Evolutionary conservation across 306 rosid species (phyloP), one percentile per base, ranked within the genome.

Genomic region (Aeschynomene evenia): DNA sequence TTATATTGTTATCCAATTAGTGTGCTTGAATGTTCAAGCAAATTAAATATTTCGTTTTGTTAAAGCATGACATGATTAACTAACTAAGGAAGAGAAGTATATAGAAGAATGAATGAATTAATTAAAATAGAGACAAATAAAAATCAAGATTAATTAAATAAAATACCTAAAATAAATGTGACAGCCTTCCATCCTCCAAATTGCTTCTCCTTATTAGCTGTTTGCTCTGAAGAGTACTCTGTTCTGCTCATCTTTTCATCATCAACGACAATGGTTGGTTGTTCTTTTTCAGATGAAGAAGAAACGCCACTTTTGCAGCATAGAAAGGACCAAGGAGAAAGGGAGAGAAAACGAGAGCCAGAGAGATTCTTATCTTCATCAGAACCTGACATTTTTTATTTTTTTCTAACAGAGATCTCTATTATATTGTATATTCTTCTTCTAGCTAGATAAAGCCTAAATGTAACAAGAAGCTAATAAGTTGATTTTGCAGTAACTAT

Each of bases 181-280:
- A 92, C 80, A 79, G 91, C 87, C 85, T 70, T 92, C 96, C 96
- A 89, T 63, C 96, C 98, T 37, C 95, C 96, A 6, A 87, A 28
- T 28, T 28, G 88, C 50, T 81, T 87, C 50, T 81, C 85, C 66
- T 75, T 80, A 31, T 61, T 8, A 20, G n/a, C 7, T 10, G 53
- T n/a, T n/a, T n/a, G 26, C 43, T 71, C 73, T 39, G 81, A 53
- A 40, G 49, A 9, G 19, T 31, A n/a, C 29, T 45, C 48, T 57
- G 52, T 45, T 22, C 33, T n/a, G n/a, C n/a, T 10, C 15, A 28
- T 28, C 31, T 62, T 43, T 46, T 65, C 84, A 70, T 18, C 29
- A n/a, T n/a, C n/a, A n/a, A n/a, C n/a, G n/a, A n/a, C n/a, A n/a
- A n/a, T n/a, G 21, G 22, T 36, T 36, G 51, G 49, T 16, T 65